Evolutionary conservation across 257 asterid species (phyloP).

Genomic region (Ocimum tenuiflorum): DNA sequence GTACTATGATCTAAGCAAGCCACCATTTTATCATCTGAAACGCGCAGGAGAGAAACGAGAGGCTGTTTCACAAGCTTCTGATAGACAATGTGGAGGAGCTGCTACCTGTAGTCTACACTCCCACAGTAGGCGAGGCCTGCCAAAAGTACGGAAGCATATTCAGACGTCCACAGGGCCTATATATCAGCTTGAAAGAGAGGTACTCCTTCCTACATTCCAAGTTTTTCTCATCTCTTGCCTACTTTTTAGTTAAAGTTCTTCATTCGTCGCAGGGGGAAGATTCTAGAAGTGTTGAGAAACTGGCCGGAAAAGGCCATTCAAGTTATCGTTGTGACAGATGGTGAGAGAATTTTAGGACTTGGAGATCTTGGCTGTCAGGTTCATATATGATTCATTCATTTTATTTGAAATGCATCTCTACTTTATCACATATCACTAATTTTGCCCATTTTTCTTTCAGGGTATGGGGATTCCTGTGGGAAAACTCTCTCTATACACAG

Average conservation of each 20-base stretch:
- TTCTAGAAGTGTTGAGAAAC: conserved; percentile 82
- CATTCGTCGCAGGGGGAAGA: conserved; percentile 51
- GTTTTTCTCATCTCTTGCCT: background rate
- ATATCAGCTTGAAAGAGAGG: conserved; percentile 84
- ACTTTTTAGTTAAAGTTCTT: background rate
- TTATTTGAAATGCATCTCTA: background rate
- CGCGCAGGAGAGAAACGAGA: conserved; percentile 74
- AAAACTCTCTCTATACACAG: conserved; percentile 85
- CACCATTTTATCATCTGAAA: background rate
- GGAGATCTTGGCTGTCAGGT: conserved; percentile 99
- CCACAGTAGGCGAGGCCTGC: conserved; percentile 94
- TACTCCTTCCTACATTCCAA: conserved; percentile 14
- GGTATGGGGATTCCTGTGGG: conserved; percentile 99
- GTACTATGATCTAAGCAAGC: too few species aligned
- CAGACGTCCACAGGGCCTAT: conserved; percentile 90
- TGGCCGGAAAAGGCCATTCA: conserved; percentile 90
- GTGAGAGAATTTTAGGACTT: conserved; percentile 92
- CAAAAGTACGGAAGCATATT: conserved; percentile 90
- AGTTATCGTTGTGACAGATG: conserved; percentile 94
- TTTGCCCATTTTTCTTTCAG: conserved; percentile 32
- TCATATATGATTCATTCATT: background rate
- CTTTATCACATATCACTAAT: conserved; percentile 1
- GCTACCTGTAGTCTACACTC: conserved; percentile 85
- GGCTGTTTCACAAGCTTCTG: conserved; percentile 87
- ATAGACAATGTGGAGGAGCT: conserved; percentile 88